Conservation (phyloP, 352 stramenopile genomes). For the Globisporangium ultimum region DNA sequence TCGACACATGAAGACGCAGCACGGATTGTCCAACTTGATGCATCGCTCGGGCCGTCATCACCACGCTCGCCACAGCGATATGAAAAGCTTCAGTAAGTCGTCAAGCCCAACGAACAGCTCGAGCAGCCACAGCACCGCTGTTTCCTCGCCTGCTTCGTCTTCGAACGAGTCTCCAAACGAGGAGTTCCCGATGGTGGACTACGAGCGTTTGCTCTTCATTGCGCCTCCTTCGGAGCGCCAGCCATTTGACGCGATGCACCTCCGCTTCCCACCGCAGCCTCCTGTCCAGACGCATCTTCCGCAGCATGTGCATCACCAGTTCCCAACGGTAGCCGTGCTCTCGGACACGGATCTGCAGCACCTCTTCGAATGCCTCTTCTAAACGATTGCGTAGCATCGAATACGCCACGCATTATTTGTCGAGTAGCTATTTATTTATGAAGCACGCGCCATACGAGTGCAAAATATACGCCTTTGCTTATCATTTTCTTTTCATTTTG, state of each 20-base stretch:
- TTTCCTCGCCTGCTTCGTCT: not conserved
- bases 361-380: constrained; percentile 44
- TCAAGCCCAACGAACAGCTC: not conserved
- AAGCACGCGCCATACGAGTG: no score
- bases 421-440: constrained; percentile 3
- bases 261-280: constrained; percentile 4
- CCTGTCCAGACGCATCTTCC: not conserved
- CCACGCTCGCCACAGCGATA: not conserved
- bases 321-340: constrained; percentile 19
- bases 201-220: constrained; percentile 37
- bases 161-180: constrained; percentile 25
- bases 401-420: not conserved
- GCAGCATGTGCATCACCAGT: not conserved
- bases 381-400: not conserved
- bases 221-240: constrained; percentile 21
- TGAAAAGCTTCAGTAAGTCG: not conserved
- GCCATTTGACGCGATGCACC: constrained; percentile 5
- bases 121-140: not conserved
- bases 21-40: constrained; percentile 18
- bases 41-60: constrained; percentile 12
- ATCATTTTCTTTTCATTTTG: no score
- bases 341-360: constrained; percentile 40
- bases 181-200: constrained; percentile 30
- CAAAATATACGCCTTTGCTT: no score
- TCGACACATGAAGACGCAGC: constrained; percentile 60